Conservation (phyloP, 495 filamentous ascomycete genomes). For the Margaritispora aquatica region DNA sequence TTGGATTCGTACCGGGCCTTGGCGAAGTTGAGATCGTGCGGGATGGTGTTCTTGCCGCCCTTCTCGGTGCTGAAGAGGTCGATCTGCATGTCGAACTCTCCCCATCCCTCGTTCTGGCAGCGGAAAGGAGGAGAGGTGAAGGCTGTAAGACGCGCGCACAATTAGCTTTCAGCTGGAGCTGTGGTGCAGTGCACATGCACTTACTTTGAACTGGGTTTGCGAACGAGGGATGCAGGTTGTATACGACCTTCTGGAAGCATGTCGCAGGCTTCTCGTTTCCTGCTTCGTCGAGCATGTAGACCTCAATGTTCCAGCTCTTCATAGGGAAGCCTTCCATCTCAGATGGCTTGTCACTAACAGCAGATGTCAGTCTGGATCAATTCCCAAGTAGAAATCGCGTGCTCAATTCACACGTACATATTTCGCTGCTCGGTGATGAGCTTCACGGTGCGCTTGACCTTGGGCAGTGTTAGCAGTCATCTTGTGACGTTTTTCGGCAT, state of each 20-base stretch:
- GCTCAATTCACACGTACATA: conserved; percentile 33
- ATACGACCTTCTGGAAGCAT: conserved; percentile 85
- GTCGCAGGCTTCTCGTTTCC: conserved; percentile 67
- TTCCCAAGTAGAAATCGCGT: conserved; percentile 6
- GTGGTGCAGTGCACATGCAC: conserved; percentile 19
- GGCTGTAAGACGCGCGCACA: conserved; percentile 37
- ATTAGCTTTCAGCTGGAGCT: neutral
- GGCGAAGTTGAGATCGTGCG: conserved; percentile 90
- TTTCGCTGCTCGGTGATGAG: conserved; percentile 85
- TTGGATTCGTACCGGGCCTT: conserved; percentile 74
- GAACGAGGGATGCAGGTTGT: conserved; percentile 92
- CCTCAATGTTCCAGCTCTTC: conserved; percentile 64
- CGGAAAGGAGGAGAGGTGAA: conserved; percentile 81
- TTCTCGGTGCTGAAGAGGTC: conserved; percentile 75
- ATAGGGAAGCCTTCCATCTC: conserved; percentile 85
- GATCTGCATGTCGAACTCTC: conserved; percentile 96
- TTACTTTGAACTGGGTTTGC: conserved; percentile 75
- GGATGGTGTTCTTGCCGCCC: conserved; percentile 70
- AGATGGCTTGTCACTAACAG: conserved; percentile 57
- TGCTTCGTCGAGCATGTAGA: conserved; percentile 55
- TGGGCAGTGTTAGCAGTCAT: conserved; percentile 7
- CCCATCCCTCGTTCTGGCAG: conserved; percentile 93
- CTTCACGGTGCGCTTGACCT: conserved; percentile 86
- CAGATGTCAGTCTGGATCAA: neutral
- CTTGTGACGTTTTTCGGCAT: neutral